phyloP scores from a whole-genome alignment of 2,329 filamentous ascomycete genomes.

The Aspergillus flavus region DNA sequence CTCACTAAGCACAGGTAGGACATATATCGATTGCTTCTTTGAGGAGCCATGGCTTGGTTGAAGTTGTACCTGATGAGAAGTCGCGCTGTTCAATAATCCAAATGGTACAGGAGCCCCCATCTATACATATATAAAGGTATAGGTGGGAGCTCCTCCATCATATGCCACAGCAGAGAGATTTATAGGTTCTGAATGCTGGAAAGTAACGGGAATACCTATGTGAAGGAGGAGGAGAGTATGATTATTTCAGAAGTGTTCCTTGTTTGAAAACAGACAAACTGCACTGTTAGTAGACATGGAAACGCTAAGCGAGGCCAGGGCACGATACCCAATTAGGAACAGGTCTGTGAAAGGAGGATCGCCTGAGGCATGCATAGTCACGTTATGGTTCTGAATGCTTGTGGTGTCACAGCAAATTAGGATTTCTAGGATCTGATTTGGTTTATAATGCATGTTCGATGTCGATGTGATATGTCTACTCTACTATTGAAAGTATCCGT shows the following conservation, averaged over 20 bases:
- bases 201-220: background rate
- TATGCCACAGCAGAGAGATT: background rate
- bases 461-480: background rate
- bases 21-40: background rate
- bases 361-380: slow-evolving; percentile 5
- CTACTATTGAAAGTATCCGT: background rate
- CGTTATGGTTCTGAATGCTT: background rate
- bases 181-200: background rate
- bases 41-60: background rate
- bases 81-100: background rate
- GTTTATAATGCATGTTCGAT: background rate
- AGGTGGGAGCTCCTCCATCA: background rate
- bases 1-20: background rate
- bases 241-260: background rate
- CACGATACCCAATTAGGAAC: slow-evolving; percentile 19
- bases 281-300: slow-evolving; percentile 7
- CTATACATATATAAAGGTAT: background rate
- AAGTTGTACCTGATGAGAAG: background rate
- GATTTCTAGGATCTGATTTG: background rate
- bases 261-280: slow-evolving; percentile 11
- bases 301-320: slow-evolving; percentile 15
- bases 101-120: background rate
- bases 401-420: background rate
- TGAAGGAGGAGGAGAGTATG: background rate
- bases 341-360: slow-evolving; percentile 11